phyloP scores from a whole-genome alignment of 2,329 filamentous ascomycete species.

The Lecanicillium sp. region DNA sequence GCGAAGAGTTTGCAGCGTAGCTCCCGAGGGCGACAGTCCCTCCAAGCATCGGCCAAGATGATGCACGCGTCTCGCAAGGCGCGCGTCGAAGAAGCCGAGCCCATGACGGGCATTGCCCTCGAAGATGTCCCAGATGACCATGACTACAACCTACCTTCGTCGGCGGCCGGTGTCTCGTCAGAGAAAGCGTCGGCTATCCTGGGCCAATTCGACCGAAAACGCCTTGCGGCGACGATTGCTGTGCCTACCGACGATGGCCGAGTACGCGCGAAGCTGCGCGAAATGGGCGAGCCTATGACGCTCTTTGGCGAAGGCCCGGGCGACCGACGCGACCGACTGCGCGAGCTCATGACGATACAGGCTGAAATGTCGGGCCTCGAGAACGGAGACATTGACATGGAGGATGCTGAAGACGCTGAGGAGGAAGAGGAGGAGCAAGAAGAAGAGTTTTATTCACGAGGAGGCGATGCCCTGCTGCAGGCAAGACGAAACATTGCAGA shows the following conservation, averaged over 20 bases:
- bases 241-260: slow-evolving; percentile 91
- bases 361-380: slow-evolving; percentile 53
- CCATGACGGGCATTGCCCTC: slow-evolving; percentile 42
- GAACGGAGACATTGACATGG: slow-evolving; percentile 53
- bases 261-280: slow-evolving; percentile 72
- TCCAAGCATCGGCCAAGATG: slow-evolving; percentile 29
- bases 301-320: slow-evolving; percentile 85
- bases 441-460: slow-evolving; percentile 93
- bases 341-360: slow-evolving; percentile 70
- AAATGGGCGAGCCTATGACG: slow-evolving; percentile 88
- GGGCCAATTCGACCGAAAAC: slow-evolving; percentile 84
- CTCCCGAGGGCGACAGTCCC: too few relatives aligned
- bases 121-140: slow-evolving; percentile 57
- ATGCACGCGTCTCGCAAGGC: slow-evolving; percentile 88
- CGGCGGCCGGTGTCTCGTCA: slow-evolving; percentile 57
- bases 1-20: too few relatives aligned
- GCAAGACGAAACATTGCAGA: slow-evolving; percentile 72
- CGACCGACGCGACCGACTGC: slow-evolving; percentile 78
- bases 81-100: slow-evolving; percentile 79
- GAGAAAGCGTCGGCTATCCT: slow-evolving; percentile 81
- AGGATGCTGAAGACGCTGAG: slow-evolving; percentile 47
- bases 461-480: slow-evolving; percentile 63
- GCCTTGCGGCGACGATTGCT: slow-evolving; percentile 77
- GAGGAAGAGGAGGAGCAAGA: slow-evolving; percentile 66
- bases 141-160: slow-evolving; percentile 72